phyloP scores from a whole-genome alignment of 164 flowering plant species.

The Vitis riparia region DNA sequence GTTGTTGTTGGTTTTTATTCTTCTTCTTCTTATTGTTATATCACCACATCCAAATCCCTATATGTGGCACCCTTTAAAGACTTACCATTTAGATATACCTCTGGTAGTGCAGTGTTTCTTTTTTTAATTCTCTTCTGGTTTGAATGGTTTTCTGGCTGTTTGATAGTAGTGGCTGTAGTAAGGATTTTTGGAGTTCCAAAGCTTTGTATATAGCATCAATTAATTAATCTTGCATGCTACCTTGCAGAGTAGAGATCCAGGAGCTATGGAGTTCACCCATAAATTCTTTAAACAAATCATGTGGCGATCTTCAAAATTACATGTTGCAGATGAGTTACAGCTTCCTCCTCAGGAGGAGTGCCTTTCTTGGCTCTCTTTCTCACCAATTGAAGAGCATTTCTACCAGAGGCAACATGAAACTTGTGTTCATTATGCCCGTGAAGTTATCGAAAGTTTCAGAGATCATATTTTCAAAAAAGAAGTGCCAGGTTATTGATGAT shows the following conservation, averaged over 20 bases:
- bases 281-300: slow-evolving; percentile 73
- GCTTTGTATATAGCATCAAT: not conserved
- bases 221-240: not conserved
- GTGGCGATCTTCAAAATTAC: slow-evolving; percentile 93
- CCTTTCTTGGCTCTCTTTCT: slow-evolving; percentile 74
- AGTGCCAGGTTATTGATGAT: slow-evolving; percentile 40
- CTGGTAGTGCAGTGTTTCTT: not conserved
- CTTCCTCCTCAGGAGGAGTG: slow-evolving; percentile 89
- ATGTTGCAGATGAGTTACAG: slow-evolving; percentile 81
- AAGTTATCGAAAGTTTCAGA: slow-evolving; percentile 70
- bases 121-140: not conserved
- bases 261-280: slow-evolving; percentile 75
- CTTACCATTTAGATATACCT: no score
- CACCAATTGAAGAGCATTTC: slow-evolving; percentile 89
- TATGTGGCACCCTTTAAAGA: no score
- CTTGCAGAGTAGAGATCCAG: slow-evolving; percentile 61
- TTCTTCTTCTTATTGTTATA: no score
- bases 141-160: no score
- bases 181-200: not conserved
- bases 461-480: slow-evolving; percentile 44
- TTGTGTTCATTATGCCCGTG: slow-evolving; percentile 69
- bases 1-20: no score
- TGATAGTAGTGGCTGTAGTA: not conserved
- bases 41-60: no score
- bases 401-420: slow-evolving; percentile 94